Base-by-base conservation (phyloP, 1,284 basidiomycete species). In the Pseudozyma tsukubaensis region DNA sequence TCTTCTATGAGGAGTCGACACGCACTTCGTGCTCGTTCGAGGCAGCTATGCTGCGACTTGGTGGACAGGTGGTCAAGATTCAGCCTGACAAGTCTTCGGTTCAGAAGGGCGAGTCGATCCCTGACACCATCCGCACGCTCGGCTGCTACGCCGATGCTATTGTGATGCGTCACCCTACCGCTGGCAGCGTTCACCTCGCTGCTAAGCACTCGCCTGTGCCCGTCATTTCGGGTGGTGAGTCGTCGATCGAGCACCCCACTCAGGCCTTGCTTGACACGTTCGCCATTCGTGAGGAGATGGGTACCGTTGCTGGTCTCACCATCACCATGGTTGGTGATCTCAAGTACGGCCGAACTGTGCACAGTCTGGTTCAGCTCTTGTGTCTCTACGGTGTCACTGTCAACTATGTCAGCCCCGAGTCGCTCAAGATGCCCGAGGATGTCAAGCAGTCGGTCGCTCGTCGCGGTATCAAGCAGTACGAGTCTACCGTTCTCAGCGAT, bases 1-100 rank as follows among this genome's bases (percentile, higher is more conserved):
- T 97, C 42, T 99, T 99, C 88, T 99, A 96, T 86, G 97, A 99
- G 85, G 94, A 97, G 2, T 97, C 94, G 10, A 99, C 97, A 1
- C 89, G 97, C 56, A 99, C 97, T 1, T 82, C 79, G 40, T 76
- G 74, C 14, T 98, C 96, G n/a, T 99, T 99, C 83, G 96, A 99
- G 85, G 92, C 96, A 9, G 97, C 97, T 13, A 99, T 99, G 97
- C 94, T 96, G 85, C 90, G 97, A 55, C 94, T 94, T 78, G 97
- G 97, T 52, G 97, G 97, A 42, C 91, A 96, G 81, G 96, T 99
- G 44, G 91, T 98, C 32, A 89, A 92, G 68, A 89, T 99, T 50
- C 89, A 89, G 52, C 90, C 90, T 3, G 92, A 93, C 58, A 88
- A 88, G 11, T 96, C 94, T 9, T 97, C 94, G 1, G 93, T 97